Conservation (phyloP, 2,329 filamentous ascomycete genomes). For the Talaromyces pinophilus region DNA sequence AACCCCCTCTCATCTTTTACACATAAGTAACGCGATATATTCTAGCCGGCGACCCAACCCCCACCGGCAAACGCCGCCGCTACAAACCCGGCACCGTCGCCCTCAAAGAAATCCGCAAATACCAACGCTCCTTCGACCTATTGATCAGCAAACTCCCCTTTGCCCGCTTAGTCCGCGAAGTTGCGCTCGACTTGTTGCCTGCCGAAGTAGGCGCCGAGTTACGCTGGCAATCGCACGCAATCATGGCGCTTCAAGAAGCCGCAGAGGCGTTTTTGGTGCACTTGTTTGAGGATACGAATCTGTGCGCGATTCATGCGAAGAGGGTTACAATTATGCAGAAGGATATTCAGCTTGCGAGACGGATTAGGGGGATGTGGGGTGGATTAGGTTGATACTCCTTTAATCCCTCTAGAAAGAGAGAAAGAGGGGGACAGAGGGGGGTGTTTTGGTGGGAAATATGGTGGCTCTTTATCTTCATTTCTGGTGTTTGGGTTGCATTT, state of each 20-base stretch:
- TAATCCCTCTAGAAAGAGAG: no score
- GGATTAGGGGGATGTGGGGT: conserved; percentile 77
- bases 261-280: conserved; percentile 96
- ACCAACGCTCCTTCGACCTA: conserved; percentile 87
- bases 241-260: conserved; percentile 89
- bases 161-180: conserved; percentile 53
- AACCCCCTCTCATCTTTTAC: not conserved
- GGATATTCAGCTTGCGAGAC: conserved; percentile 87
- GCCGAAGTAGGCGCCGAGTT: conserved; percentile 65
- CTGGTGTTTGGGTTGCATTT: not conserved
- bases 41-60: conserved; percentile 72
- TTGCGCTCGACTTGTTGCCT: conserved; percentile 59
- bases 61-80: conserved; percentile 60
- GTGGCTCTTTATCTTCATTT: not conserved
- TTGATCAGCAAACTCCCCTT: conserved; percentile 65
- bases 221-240: conserved; percentile 94
- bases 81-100: conserved; percentile 81
- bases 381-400: conserved; percentile 51
- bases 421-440: not conserved
- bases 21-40: conserved; percentile 11
- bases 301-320: conserved; percentile 96
- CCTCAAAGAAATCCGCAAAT: conserved; percentile 85
- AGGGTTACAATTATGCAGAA: conserved; percentile 97
- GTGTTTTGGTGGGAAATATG: not conserved
- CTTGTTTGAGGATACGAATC: conserved; percentile 93